These are phyloP conservation scores for Aspergillus sp. DNA, from an alignment of 2,329 filamentous ascomycete species.

Conservation along the genomic window DNA sequence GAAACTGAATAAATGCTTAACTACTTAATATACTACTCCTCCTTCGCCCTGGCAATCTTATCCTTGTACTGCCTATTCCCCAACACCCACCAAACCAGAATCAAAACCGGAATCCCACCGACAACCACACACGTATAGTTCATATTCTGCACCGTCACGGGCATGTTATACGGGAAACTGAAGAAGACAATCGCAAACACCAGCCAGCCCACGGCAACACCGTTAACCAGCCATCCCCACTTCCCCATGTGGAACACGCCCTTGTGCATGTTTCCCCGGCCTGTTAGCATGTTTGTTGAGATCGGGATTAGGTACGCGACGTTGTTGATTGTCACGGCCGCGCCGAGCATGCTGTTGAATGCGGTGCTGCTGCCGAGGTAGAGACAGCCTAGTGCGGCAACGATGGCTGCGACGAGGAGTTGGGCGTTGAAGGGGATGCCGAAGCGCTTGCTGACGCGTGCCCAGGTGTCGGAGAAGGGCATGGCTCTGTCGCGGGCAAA, in stretches of 20 bases:
- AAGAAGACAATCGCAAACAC: constrained; percentile 11
- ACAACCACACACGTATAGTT: constrained; percentile 11
- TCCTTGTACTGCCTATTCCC: constrained; percentile 2
- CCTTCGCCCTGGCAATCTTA: constrained; percentile 5
- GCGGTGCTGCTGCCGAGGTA: constrained; percentile 10
- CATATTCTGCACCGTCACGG: constrained; percentile 9
- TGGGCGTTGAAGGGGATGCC: constrained; percentile 9
- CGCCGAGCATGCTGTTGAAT: constrained; percentile 12
- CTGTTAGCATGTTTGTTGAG: constrained; percentile 3
- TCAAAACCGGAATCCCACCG: background rate
- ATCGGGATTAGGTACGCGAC: constrained; percentile 6
- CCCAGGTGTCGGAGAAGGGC: constrained; percentile 3
- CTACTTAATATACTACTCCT: background rate
- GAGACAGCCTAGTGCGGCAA: constrained; percentile 3
- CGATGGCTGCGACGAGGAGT: constrained; percentile 1
- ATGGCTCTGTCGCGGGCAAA: constrained; percentile 12
- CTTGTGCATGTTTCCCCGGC: constrained; percentile 6
- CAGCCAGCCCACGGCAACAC: constrained; percentile 1
- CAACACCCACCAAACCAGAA: constrained; percentile 2
- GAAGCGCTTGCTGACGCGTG: constrained; percentile 3
- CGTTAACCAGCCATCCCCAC: constrained; percentile 9
- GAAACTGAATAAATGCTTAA: no score
- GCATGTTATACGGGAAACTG: constrained; percentile 12
- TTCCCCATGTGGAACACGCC: constrained; percentile 3
- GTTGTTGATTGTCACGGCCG: constrained; percentile 10